Conservation (phyloP, 148 eudicot genomes). For the Cornus florida region DNA sequence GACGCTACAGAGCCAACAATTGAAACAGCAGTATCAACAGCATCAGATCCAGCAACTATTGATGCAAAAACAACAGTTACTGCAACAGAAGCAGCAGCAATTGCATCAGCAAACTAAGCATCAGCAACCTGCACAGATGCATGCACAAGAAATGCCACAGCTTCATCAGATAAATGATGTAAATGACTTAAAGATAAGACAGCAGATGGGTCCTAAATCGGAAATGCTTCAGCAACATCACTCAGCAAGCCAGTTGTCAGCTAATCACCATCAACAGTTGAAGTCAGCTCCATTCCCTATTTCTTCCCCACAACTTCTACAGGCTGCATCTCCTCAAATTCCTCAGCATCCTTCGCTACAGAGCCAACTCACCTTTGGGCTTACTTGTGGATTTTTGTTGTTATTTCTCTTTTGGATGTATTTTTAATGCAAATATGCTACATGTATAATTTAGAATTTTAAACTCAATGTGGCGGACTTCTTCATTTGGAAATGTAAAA, state of each 20-base stretch:
- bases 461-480: no score
- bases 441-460: no score
- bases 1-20: constrained; percentile 37
- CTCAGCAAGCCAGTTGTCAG: constrained; percentile 52
- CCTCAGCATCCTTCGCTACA: constrained; percentile 67
- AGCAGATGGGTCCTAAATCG: constrained; percentile 55
- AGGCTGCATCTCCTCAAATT: constrained; percentile 73
- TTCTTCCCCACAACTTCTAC: constrained; percentile 74
- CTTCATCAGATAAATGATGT: constrained; percentile 72
- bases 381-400: no score
- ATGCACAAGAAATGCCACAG: constrained; percentile 59
- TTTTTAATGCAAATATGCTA: no score
- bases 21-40: constrained; percentile 42
- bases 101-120: constrained; percentile 53
- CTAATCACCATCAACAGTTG: constrained; percentile 61
- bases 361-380: no score
- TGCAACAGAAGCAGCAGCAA: constrained; percentile 54
- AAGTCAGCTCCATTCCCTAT: constrained; percentile 66
- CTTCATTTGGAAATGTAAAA: no score
- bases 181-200: constrained; percentile 71
- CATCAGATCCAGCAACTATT: constrained; percentile 59
- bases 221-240: constrained; percentile 70
- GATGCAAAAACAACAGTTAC: constrained; percentile 48
- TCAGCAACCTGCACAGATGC: constrained; percentile 65
- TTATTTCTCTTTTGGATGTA: no score